Evolutionary conservation across 2,329 filamentous ascomycete genomes (phyloP).

Genomic region (Rhinocladiella similis): DNA sequence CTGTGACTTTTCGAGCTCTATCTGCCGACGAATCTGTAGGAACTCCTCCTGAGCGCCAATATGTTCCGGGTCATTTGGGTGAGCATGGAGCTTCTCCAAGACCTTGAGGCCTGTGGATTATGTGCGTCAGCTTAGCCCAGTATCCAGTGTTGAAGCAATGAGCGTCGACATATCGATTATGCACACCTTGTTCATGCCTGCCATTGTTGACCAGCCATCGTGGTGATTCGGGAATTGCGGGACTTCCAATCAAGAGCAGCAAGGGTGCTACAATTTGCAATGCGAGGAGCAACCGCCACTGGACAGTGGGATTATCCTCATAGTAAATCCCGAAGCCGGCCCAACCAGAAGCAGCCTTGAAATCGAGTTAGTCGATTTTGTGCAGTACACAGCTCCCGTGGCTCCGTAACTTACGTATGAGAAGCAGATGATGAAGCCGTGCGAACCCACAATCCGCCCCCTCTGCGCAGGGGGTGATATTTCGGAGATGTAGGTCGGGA

Average conservation of each 20-base stretch:
- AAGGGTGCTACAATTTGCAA: conserved; percentile 9
- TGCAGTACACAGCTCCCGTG: no score
- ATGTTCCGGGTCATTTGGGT: conserved; percentile 39
- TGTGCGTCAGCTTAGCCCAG: no score
- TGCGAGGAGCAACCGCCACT: conserved; percentile 10
- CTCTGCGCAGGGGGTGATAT: background rate
- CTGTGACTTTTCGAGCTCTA: conserved; percentile 7
- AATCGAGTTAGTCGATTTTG: background rate
- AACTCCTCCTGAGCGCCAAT: conserved; percentile 40
- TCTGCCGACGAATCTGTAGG: conserved; percentile 31
- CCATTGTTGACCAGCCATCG: conserved; percentile 6
- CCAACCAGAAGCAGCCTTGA: conserved; percentile 3
- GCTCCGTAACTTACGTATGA: background rate
- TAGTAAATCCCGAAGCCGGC: conserved; percentile 5
- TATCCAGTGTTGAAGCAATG: no score
- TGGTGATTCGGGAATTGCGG: conserved; percentile 9
- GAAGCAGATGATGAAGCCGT: conserved; percentile 1
- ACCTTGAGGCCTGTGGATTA: background rate
- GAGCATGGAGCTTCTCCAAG: conserved; percentile 45
- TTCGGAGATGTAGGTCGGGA: conserved; percentile 27
- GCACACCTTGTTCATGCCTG: conserved; percentile 1
- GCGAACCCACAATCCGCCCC: background rate
- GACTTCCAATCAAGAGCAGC: conserved; percentile 9
- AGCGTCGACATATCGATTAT: no score
- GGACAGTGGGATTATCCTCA: conserved; percentile 4